Evolutionary conservation across 176 grass and related monocot genomes (phyloP).

Genomic region (Elaeis guineensis): DNA sequence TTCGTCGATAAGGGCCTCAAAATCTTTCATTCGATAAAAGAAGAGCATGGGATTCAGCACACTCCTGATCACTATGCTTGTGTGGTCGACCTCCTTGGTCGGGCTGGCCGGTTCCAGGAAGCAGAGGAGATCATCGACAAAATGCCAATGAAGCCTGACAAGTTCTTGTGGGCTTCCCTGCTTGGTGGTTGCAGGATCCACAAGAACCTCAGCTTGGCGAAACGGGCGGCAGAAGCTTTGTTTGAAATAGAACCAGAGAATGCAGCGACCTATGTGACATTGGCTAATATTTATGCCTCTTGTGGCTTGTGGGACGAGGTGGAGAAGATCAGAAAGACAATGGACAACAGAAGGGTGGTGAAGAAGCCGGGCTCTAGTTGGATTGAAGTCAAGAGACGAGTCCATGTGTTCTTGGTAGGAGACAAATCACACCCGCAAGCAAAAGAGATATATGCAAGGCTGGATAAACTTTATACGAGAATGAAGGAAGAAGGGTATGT

Average conservation of each 20-base stretch:
- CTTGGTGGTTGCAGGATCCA: slow-evolving; percentile 54
- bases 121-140: slow-evolving; percentile 50
- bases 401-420: slow-evolving; percentile 60
- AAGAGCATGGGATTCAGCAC: slow-evolving; percentile 37
- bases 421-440: slow-evolving; percentile 49
- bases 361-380: slow-evolving; percentile 75
- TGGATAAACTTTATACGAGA: slow-evolving; percentile 34
- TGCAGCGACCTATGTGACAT: slow-evolving; percentile 64
- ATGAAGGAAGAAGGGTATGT: slow-evolving; percentile 64
- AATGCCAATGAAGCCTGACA: slow-evolving; percentile 58
- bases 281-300: slow-evolving; percentile 67
- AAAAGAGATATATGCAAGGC: slow-evolving; percentile 34
- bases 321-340: slow-evolving; percentile 46
- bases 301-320: slow-evolving; percentile 51
- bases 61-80: slow-evolving; percentile 79
- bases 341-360: slow-evolving; percentile 41
- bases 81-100: slow-evolving; percentile 62
- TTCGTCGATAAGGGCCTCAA: slow-evolving; percentile 52
- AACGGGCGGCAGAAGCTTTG: slow-evolving; percentile 47
- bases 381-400: slow-evolving; percentile 42
- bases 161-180: slow-evolving; percentile 84
- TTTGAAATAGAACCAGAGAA: slow-evolving; percentile 85
- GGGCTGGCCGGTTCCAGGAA: slow-evolving; percentile 47
- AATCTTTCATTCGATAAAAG: slow-evolving; percentile 63
- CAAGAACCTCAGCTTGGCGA: slow-evolving; percentile 56